Conservation (phyloP, 495 filamentous ascomycete species). For the Penicillium chermesinum region DNA sequence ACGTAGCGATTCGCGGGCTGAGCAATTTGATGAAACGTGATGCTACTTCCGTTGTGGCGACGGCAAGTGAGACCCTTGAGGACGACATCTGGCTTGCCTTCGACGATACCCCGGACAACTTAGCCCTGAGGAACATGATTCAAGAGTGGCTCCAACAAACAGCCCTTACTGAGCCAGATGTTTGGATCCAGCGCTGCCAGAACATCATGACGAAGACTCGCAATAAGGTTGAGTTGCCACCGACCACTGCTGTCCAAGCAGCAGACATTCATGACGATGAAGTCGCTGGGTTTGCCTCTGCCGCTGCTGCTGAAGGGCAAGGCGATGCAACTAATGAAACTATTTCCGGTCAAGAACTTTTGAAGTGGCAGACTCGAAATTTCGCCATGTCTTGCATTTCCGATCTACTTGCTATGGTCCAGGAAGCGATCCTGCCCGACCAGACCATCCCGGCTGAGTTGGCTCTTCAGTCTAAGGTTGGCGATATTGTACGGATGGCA, state of each 20-base stretch:
- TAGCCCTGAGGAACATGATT: slow-evolving; percentile 74
- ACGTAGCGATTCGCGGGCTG: slow-evolving; percentile 80
- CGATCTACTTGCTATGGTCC: slow-evolving; percentile 70
- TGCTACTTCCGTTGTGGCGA: slow-evolving; percentile 68
- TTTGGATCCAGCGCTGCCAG: slow-evolving; percentile 86
- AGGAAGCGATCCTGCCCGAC: slow-evolving; percentile 65
- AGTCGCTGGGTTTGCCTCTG: slow-evolving; percentile 85
- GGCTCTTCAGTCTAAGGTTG: slow-evolving; percentile 76
- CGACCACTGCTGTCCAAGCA: slow-evolving; percentile 44
- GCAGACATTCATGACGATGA: slow-evolving; percentile 92
- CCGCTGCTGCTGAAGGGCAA: slow-evolving; percentile 55
- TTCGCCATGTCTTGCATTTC: slow-evolving; percentile 92
- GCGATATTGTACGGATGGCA: slow-evolving; percentile 93
- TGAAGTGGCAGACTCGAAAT: slow-evolving; percentile 93
- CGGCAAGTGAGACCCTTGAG: slow-evolving; percentile 71
- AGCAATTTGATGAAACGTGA: slow-evolving; percentile 94
- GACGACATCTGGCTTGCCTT: slow-evolving; percentile 89
- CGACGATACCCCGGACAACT: slow-evolving; percentile 67
- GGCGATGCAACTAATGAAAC: slow-evolving; percentile 57
- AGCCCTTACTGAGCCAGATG: slow-evolving; percentile 63
- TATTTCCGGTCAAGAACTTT: slow-evolving; percentile 70
- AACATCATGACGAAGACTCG: slow-evolving; percentile 83
- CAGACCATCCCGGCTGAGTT: slow-evolving; percentile 64
- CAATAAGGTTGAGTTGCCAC: slow-evolving; percentile 48
- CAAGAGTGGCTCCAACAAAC: slow-evolving; percentile 90